Conservation (phyloP, 2,329 filamentous ascomycete genomes). For the Cladophialophora exuberans region DNA sequence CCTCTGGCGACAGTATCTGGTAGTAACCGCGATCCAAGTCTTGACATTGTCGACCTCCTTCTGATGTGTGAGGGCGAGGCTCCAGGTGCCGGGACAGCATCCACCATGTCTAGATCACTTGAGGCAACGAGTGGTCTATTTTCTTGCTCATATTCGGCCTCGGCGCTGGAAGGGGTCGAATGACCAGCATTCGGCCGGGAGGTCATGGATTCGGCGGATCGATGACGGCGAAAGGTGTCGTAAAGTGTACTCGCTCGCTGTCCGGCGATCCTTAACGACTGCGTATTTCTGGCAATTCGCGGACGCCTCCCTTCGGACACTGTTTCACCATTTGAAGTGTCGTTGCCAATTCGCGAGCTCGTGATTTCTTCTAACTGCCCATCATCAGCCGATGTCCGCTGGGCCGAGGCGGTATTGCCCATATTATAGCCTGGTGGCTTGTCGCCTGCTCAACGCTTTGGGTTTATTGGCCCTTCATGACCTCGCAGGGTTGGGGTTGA, state of each 20-base stretch:
- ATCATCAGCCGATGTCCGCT: slow-evolving; percentile 14
- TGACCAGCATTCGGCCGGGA: slow-evolving; percentile 16
- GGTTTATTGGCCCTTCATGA: slow-evolving; percentile 23
- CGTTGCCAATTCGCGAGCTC: slow-evolving; percentile 9
- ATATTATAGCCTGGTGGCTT: slow-evolving; percentile 15
- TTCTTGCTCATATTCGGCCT: slow-evolving; percentile 43
- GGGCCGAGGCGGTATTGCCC: slow-evolving; percentile 27
- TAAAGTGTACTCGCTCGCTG: slow-evolving; percentile 30
- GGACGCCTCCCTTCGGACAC: slow-evolving; percentile 13
- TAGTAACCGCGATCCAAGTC: slow-evolving; percentile 52
- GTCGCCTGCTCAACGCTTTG: slow-evolving; percentile 13
- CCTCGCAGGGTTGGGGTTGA: not conserved
- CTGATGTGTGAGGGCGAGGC: slow-evolving; percentile 37
- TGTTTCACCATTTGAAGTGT: slow-evolving; percentile 1
- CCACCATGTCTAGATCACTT: slow-evolving; percentile 37
- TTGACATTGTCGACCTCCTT: slow-evolving; percentile 52
- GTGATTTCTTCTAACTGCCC: slow-evolving; percentile 21
- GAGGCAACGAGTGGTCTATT: slow-evolving; percentile 39
- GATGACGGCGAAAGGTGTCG: slow-evolving; percentile 35
- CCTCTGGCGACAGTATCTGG: slow-evolving; percentile 50
- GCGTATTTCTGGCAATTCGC: slow-evolving; percentile 21
- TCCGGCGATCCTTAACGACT: slow-evolving; percentile 19
- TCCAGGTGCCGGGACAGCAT: slow-evolving; percentile 28
- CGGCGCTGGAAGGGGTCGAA: slow-evolving; percentile 32
- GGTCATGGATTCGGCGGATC: slow-evolving; percentile 24